Evolutionary conservation across 768 basidiomycete genomes (phyloP).

Genomic region (Russula sp.): DNA sequence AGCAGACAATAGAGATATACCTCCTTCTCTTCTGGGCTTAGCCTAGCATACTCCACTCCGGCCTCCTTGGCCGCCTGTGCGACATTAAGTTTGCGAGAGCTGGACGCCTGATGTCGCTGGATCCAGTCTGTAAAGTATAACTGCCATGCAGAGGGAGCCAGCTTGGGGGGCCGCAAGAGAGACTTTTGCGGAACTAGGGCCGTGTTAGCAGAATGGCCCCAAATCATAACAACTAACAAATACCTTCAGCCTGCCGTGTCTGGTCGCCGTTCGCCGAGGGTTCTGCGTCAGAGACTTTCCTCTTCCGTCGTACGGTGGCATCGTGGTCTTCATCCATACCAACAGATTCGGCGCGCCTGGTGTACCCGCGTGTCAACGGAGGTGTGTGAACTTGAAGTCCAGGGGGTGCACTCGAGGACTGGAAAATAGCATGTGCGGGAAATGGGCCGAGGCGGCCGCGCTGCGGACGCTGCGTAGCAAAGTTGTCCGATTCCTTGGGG

Average conservation of each 20-base stretch:
- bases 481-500: constrained; percentile 37
- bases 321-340: constrained; percentile 58
- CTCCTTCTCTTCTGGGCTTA: constrained; percentile 79
- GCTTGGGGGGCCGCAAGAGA: constrained; percentile 77
- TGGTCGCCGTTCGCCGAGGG: constrained; percentile 24
- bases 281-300: constrained; percentile 30
- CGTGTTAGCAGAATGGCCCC: constrained; percentile 27
- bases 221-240: constrained; percentile 12
- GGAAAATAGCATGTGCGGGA: constrained; percentile 54
- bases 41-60: constrained; percentile 78
- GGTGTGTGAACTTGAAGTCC: constrained; percentile 43
- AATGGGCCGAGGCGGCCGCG: constrained; percentile 37
- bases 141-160: constrained; percentile 94
- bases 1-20: constrained; percentile 36
- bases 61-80: constrained; percentile 95
- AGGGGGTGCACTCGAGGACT: constrained; percentile 67
- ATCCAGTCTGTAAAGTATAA: constrained; percentile 96
- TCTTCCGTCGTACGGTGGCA: constrained; percentile 64
- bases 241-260: constrained; percentile 24
- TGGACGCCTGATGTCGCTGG: constrained; percentile 73
- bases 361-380: constrained; percentile 53
- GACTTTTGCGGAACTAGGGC: constrained; percentile 63
- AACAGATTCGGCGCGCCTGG: constrained; percentile 60
- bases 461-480: constrained; percentile 37
- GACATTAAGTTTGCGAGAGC: constrained; percentile 84